Conservation (phyloP, 164 flowering plant species). For the Nelumbo lutea region DNA sequence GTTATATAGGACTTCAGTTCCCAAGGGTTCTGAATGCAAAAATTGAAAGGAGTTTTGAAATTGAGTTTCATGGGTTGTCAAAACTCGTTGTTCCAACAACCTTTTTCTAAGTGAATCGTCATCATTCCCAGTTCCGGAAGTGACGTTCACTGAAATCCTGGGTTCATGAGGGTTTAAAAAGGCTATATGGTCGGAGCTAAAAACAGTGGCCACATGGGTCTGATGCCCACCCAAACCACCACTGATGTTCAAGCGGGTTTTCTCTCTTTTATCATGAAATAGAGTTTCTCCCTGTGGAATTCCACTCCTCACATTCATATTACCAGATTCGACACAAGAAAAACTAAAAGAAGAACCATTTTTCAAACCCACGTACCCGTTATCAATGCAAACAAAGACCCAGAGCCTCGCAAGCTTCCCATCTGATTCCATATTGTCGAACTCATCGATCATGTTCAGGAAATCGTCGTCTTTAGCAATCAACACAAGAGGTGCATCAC, state of each 20-base stretch:
- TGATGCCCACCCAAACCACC: not conserved
- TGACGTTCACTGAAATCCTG: not conserved
- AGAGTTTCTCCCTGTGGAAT: not conserved
- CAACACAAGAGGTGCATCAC: constrained; percentile 7
- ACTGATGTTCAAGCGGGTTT: not conserved
- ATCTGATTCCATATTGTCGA: constrained; percentile 16
- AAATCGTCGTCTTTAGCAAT: constrained; percentile 32
- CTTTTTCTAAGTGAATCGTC: constrained; percentile 11
- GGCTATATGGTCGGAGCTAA: not conserved
- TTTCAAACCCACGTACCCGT: not conserved
- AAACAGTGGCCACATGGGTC: not conserved
- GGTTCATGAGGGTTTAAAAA: not conserved
- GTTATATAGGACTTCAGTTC: not conserved
- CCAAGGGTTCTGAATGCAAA: not conserved
- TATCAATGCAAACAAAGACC: constrained; percentile 18
- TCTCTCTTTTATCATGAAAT: not conserved
- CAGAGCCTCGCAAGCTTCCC: constrained; percentile 21
- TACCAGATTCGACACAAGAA: not conserved
- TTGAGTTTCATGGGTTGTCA: constrained; percentile 12
- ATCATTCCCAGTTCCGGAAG: not conserved
- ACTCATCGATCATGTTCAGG: constrained; percentile 25
- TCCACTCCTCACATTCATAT: not conserved
- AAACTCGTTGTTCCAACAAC: constrained; percentile 18
- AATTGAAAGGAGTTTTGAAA: not conserved
- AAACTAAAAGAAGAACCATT: not conserved